These are phyloP conservation scores for Nectriaceae sp. DNA, from an alignment of 2,329 filamentous ascomycete species.

Conservation along the genomic window DNA sequence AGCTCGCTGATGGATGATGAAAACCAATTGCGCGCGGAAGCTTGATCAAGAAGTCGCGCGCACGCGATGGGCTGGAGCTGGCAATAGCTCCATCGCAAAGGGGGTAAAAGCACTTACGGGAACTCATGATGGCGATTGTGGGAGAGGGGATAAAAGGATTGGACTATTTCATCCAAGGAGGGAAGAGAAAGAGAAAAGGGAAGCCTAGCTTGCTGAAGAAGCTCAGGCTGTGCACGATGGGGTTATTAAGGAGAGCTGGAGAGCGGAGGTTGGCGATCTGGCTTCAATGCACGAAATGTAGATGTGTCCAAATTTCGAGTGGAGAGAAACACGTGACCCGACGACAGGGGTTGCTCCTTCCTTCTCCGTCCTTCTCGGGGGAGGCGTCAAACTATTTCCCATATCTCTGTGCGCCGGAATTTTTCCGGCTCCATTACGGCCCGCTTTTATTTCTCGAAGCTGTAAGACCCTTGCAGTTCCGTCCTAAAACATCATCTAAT, in stretches of 20 bases:
- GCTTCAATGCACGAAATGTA: conserved; percentile 46
- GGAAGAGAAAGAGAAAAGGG: conserved; percentile 35
- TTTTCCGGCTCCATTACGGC: conserved; percentile 14
- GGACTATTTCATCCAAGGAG: conserved; percentile 43
- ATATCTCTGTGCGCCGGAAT: conserved; percentile 2
- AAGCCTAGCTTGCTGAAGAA: conserved; percentile 40
- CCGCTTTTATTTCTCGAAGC: neutral
- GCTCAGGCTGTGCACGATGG: conserved; percentile 38
- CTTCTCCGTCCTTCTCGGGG: conserved; percentile 4
- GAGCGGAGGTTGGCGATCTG: conserved; percentile 44
- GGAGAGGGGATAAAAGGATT: conserved; percentile 36
- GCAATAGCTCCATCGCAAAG: conserved; percentile 20
- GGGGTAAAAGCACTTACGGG: conserved; percentile 43
- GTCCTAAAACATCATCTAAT: neutral
- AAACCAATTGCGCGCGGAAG: conserved; percentile 28
- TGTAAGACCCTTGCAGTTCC: neutral
- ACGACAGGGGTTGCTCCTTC: conserved; percentile 17
- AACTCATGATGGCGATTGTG: conserved; percentile 53
- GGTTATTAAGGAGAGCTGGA: conserved; percentile 39
- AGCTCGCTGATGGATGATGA: conserved; percentile 7
- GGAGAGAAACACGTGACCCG: conserved; percentile 36
- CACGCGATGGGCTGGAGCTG: conserved; percentile 13
- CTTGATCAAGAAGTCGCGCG: conserved; percentile 14
- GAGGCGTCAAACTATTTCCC: conserved; percentile 1
- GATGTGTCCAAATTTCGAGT: conserved; percentile 28